Percentiles rank a stretch among this genome's conserved stretches.
Conservation (phyloP, 805 yeast genomes). For the Lipomyces sp. region DNA sequence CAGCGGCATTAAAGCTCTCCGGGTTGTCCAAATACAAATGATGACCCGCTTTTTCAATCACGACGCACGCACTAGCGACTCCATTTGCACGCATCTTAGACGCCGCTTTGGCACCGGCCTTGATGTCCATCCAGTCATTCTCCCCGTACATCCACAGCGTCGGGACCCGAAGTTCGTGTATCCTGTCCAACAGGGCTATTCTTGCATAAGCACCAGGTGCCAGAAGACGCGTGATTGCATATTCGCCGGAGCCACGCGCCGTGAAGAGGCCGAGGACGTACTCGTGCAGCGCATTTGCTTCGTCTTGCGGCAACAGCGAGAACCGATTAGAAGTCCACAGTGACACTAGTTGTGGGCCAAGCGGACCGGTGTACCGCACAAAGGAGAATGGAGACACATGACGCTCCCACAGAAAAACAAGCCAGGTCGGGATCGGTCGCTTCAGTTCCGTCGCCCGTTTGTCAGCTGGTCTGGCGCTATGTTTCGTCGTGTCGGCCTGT, state of each 20-base stretch:
- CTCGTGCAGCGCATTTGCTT: constrained; percentile 64
- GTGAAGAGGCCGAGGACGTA: constrained; percentile 86
- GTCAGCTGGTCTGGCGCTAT: constrained; percentile 22
- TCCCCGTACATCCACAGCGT: constrained; percentile 87
- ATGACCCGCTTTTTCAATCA: constrained; percentile 66
- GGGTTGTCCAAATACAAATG: constrained; percentile 72
- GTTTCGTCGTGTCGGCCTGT: constrained; percentile 28
- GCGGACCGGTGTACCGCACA: constrained; percentile 75
- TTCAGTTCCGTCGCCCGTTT: constrained; percentile 42
- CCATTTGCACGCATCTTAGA: constrained; percentile 36
- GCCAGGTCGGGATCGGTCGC: constrained; percentile 70
- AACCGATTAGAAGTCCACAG: constrained; percentile 90
- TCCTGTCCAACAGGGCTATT: constrained; percentile 63
- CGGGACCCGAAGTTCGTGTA: constrained; percentile 60
- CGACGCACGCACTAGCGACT: constrained; percentile 41
- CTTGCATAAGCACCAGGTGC: constrained; percentile 94
- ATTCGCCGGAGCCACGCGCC: constrained; percentile 90
- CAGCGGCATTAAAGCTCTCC: constrained; percentile 52
- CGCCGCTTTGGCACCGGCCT: constrained; percentile 49
- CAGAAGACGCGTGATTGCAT: constrained; percentile 77
- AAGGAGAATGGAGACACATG: constrained; percentile 84
- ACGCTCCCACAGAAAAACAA: constrained; percentile 78
- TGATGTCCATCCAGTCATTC: constrained; percentile 67
- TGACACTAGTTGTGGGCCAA: constrained; percentile 83
- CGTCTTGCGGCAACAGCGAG: constrained; percentile 55